Base-by-base conservation (phyloP, 2,329 filamentous ascomycete genomes). In the Ceratocystis colombiana region DNA sequence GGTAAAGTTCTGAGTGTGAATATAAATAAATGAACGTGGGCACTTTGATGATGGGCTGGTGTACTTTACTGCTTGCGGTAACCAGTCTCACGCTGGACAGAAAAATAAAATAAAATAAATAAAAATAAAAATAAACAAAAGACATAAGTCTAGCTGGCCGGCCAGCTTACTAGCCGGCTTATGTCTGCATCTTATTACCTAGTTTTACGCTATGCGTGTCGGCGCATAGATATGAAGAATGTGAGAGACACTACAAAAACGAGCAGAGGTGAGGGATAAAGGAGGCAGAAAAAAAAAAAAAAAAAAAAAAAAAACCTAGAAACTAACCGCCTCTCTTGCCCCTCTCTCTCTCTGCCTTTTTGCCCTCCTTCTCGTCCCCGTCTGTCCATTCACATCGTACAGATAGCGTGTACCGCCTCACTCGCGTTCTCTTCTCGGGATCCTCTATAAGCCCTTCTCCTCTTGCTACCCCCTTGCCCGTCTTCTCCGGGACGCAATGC, bases 61-160 rank as follows among this genome's bases (percentile, higher is more conserved):
- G 53, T 57, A 10, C 55, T 59, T 59, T 59, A 59, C 55, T 37
- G 55, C 6, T 59, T 59, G 28, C 55, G 55, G 55, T n/a, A 15
- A 30, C 7, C n/a, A 20, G 48, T n/a, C 55, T 59, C 55, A 30
- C 28, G 46, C 17, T 1, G 17, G 46, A 20, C 17, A 48, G 46
- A 17, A 12, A 28, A 28, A 28, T 20, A 28, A 28, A 28, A 28
- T 1, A 6, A 53, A 28, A 6, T 30, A 30, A 25, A 53, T 1
- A 1, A 53, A 25, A 12, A 3, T 2, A 5, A 12, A 25, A 15
- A 8, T 5, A 53, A 25, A 53, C 22, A 53, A 15, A 8, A 53
- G 7, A 53, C 5, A 53, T 1, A 53, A 10, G 10, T 12, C 10
- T 10, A 4, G 37, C 37, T 8, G 33, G 37, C 37, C 10, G 3